Base-by-base conservation (phyloP, 75 land plant genomes). In the Sequoiadendron giganteum region DNA sequence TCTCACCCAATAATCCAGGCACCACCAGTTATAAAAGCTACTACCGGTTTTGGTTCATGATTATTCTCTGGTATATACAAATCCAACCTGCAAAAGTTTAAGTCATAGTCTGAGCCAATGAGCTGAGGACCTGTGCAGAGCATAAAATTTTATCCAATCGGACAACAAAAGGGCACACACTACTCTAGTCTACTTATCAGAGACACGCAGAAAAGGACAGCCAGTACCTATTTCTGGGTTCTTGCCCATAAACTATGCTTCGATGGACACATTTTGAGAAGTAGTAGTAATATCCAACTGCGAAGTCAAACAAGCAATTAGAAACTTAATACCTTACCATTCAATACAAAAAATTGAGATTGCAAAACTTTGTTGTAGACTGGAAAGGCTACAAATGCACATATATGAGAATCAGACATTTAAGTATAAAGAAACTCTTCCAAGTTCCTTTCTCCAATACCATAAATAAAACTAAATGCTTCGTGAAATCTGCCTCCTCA, bases 1-100 rank as follows among this genome's bases (percentile, higher is more conserved):
- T 30, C 95, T 91, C 55, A 98, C 99, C 99, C 99, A 88, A 98
- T 98, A 47, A 98, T 96, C 99, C 99, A 98, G 21, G 99, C 99
- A 87, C 99, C 99, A 80, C 99, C 99, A 54, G 99, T 98, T 56
- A 97, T 88, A 92, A 95, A 98, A 61, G 93, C 95, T 86, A 98
- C 95, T 13, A 94, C 96, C 89, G 99, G 99, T 86, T 89, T 95
- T 88, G 89, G 93, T 36, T 91, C 92, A 91, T 93, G 87, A 79
- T 11, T 78, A 82, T 92, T 90, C 85, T 86, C 90, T 14, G 99
- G 99, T 39, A 96, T 42, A 90, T 98, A 98, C 18, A 98, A 92
- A 91, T 98, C 99, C 86, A 98, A 91, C 92, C 99, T 98, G 92
- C 83, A 80, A 75, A 14, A 32, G 49, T 86, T 76, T 19, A 86